Percentiles rank a stretch among this genome's conserved stretches.
These are phyloP conservation scores for Sapria himalayana DNA, from an alignment of 345 rosid species.

Conservation along the genomic window DNA sequence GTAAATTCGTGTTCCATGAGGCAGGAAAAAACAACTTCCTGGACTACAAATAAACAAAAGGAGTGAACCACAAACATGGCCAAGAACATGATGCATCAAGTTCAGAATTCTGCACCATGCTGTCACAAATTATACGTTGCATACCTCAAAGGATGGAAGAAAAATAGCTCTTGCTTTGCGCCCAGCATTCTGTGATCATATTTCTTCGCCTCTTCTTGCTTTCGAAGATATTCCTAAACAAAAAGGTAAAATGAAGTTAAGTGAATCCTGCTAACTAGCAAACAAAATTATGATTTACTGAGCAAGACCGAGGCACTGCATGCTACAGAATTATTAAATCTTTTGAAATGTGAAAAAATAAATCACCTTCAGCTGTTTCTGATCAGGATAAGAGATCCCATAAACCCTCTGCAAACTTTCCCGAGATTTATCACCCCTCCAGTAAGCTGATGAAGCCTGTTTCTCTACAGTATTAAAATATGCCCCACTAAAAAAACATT, in stretches of 20 bases:
- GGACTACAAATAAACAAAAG: conserved; percentile 41
- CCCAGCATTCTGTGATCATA: conserved; percentile 88
- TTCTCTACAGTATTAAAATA: too few species aligned
- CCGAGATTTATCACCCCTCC: conserved; percentile 79
- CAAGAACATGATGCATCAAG: too few species aligned
- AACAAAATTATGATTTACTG: too few species aligned
- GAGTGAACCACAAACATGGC: too few species aligned
- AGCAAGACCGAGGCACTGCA: too few species aligned
- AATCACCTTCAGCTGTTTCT: conserved; percentile 58
- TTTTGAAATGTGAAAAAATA: too few species aligned
- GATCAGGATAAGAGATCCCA: conserved; percentile 93
- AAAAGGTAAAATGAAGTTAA: conserved; percentile 1
- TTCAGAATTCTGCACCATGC: too few species aligned
- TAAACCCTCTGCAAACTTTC: conserved; percentile 96
- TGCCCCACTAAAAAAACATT: too few species aligned
- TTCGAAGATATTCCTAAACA: conserved; percentile 48
- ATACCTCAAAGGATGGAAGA: conserved; percentile 69
- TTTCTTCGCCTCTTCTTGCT: conserved; percentile 72
- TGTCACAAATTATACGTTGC: too few species aligned
- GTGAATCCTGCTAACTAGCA: too few species aligned
- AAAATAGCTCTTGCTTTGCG: conserved; percentile 80
- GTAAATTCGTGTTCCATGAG: conserved; percentile 70
- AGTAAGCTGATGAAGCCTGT: conserved; percentile 98
- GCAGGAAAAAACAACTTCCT: conserved; percentile 97
- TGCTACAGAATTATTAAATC: too few species aligned